Evolutionary conservation across 1,284 basidiomycete species (phyloP).

Genomic region (Fomes fomentarius): DNA sequence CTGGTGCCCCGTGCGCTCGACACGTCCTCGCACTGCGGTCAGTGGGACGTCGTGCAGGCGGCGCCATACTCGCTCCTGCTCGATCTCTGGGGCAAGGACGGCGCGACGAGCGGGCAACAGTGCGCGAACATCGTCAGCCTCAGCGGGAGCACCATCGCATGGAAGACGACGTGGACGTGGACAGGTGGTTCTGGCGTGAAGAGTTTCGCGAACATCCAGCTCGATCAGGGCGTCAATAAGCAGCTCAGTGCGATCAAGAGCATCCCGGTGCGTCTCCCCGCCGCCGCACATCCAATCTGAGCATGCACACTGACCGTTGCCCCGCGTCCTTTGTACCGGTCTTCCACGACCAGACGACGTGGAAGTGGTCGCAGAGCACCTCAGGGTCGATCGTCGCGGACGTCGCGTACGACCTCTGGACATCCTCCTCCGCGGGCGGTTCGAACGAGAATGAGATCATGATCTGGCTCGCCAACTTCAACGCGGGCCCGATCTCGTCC

Average conservation of each 20-base stretch:
- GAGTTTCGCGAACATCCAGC: constrained; percentile 62
- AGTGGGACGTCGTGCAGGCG: constrained; percentile 52
- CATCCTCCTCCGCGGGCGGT: constrained; percentile 53
- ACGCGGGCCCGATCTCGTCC: constrained; percentile 59
- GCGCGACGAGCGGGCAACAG: constrained; percentile 54
- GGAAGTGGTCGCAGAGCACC: constrained; percentile 45
- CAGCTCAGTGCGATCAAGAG: constrained; percentile 54
- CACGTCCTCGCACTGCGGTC: constrained; percentile 44
- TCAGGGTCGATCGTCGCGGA: constrained; percentile 46
- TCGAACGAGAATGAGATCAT: constrained; percentile 61
- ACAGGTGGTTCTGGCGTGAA: constrained; percentile 54
- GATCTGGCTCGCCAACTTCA: constrained; percentile 67
- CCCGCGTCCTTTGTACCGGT: too few species aligned
- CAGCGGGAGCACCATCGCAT: constrained; percentile 48
- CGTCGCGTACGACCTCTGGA: constrained; percentile 68
- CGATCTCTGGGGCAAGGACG: constrained; percentile 54
- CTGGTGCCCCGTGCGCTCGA: constrained; percentile 27
- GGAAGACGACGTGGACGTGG: constrained; percentile 63
- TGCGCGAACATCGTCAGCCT: constrained; percentile 55
- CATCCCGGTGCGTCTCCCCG: constrained; percentile 50
- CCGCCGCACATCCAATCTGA: neutral
- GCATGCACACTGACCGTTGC: neutral
- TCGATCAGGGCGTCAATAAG: constrained; percentile 54
- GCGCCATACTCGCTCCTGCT: constrained; percentile 51
- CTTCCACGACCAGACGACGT: constrained; percentile 39